Base-by-base conservation (phyloP, 257 asterid genomes). In the Nicotiana sylvestris region DNA sequence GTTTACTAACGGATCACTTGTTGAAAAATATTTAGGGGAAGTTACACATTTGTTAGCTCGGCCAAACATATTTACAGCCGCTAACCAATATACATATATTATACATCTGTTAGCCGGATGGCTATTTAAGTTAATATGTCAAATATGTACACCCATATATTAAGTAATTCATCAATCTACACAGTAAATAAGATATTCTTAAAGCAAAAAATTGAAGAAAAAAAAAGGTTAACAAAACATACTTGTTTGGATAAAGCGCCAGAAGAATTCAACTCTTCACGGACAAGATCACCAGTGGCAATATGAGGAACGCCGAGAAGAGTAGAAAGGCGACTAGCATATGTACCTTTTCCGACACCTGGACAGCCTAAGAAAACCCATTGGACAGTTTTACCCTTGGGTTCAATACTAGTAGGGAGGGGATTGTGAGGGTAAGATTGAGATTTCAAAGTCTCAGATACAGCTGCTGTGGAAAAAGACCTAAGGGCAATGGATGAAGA, bases 221-320 rank as follows among this genome's bases (percentile, higher is more conserved):
- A 39, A 6, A 39, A 43, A 43, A 43, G 11, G 51, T 43, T 8
- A 8, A 43, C 9, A 15, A 15, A 2, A 8, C 88, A 4, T 82
- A 94, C 99, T 81, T 96, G 93, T 80, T 89, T 87, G 27, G 98
- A 90, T 43, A 92, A 85, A 70, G 97, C 87, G 29, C 96, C 92
- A 35, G 92, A 74, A 6, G 98, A 91, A 30, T 89, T 77, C 70
- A 96, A 97, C 89, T 94, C 99, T 58, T 94, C 95, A 21, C 99
- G 97, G 65, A 96, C 98, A 81, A 96, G 98, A 93, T 96, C 99
- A 43, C 99, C 99, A 51, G 99, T 96, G 58, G 99, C 97, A 84
- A 94, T 93, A 84, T 96, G 99, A 10, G 99, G 99, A 33, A 93
- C 99, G 39, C 97, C 93, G 67, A 96, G 96, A 74, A 90, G 92